Percentiles rank a stretch among this genome's conserved stretches.
Evolutionary conservation across 768 basidiomycete genomes (phyloP).

Genomic region (Kwoniella sp.): DNA sequence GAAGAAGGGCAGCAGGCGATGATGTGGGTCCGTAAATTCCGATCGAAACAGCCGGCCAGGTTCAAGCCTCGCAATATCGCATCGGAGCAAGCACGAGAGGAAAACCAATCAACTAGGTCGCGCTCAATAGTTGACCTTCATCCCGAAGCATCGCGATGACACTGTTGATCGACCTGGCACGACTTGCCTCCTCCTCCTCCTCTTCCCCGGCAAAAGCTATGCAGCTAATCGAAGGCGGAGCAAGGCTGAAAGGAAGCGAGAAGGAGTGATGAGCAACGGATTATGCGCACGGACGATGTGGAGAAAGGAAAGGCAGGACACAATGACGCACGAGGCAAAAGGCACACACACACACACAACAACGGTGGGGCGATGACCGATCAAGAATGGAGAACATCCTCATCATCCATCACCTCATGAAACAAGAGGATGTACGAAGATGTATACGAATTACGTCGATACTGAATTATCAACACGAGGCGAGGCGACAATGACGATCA

Average conservation of each 20-base stretch:
- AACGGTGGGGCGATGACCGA: constrained; percentile 13
- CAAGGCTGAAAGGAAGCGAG: background rate
- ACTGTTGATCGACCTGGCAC: too few relatives aligned
- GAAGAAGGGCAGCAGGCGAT: constrained; percentile 28
- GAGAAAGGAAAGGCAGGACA: background rate
- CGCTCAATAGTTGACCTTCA: too few relatives aligned
- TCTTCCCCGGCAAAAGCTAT: too few relatives aligned
- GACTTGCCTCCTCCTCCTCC: too few relatives aligned
- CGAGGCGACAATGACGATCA: background rate
- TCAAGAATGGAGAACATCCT: background rate
- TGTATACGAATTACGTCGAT: too few relatives aligned
- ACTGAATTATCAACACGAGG: background rate
- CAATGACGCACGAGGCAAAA: background rate
- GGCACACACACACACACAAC: background rate
- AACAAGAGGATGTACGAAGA: too few relatives aligned
- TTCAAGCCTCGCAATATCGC: background rate
- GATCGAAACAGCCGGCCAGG: background rate
- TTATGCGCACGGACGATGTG: background rate
- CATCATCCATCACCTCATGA: background rate
- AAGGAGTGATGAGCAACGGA: background rate
- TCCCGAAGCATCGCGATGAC: too few relatives aligned
- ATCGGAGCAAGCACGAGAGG: background rate
- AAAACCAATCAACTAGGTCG: too few relatives aligned
- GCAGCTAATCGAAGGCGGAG: background rate
- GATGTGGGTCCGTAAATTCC: background rate